Evolutionary conservation across 202 grass and related monocot species (phyloP), one percentile per base, ranked within the genome.

Genomic region (Panicum hallii): DNA sequence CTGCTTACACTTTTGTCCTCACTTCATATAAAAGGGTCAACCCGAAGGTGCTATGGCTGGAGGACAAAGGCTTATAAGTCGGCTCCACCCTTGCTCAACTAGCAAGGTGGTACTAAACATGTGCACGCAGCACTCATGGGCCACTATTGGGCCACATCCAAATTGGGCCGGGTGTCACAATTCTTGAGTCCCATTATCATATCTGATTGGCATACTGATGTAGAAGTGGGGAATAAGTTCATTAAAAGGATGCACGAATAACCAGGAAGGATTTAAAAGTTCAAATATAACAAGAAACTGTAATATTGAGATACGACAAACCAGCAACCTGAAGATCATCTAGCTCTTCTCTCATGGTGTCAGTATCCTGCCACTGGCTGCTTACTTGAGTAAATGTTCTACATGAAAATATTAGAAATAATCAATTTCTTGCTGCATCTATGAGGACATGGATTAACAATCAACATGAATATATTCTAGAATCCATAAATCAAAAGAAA

Each of bases 381-480:
- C 96, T 98, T 82, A 98, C 95, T 95, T 98, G 96, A 87, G 96
- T 98, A 87, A 98, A 98, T 90, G 96, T 98, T 95, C 96, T 98
- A 80, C 82, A 89, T 77, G 70, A 86, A 82, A 20, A 85, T 42
- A 67, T n/a, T 90, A 84, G 58, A 34, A 79, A 68, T 54, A 80
- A 83, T 70, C 56, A 87, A 60, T 58, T 47, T 63, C 10, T 22
- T 12, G 2, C 23, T 74, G 42, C 41, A 82, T 78, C 36, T 60
- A 74, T 1, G 26, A 26, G 5, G 43, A 67, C 14, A 43, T 28
- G 75, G 13, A 46, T 57, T 77, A 70, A 48, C 6, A 55, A 34
- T 22, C 22, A 69, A 85, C 26, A 72, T 30, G 28, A 46, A 23
- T 85, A 36, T 38, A 58, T 40, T 54, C 26, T 78, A 80, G 38